A percentile compares a stretch with the other conserved stretches of the same genome.
Evolutionary conservation across 257 asterid genomes (phyloP).

Genomic region (Gardenia jasminoides): DNA sequence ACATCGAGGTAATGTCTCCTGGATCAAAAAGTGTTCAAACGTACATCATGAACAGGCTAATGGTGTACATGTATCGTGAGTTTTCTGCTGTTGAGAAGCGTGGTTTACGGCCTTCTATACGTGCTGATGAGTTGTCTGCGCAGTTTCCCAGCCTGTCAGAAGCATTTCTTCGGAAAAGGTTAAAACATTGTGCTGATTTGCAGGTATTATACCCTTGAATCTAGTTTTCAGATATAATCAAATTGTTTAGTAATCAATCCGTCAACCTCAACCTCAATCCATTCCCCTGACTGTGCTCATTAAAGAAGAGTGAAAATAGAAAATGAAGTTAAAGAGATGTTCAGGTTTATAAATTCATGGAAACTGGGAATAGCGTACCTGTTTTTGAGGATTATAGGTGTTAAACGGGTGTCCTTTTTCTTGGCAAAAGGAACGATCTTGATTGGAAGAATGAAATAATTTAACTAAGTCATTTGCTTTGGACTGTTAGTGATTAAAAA

Average conservation of each 20-base stretch:
- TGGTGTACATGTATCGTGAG: slow-evolving; percentile 87
- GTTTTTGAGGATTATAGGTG: not conserved
- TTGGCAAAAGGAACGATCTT: not conserved
- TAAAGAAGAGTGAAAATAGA: not conserved
- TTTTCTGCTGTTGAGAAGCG: slow-evolving; percentile 80
- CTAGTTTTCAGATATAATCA: not conserved
- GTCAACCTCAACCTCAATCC: no score
- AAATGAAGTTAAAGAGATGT: not conserved
- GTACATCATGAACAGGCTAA: slow-evolving; percentile 83
- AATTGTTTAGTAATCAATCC: not conserved
- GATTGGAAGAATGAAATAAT: not conserved
- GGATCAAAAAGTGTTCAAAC: slow-evolving; percentile 81
- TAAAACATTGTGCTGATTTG: slow-evolving; percentile 82
- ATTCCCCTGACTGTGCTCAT: no score
- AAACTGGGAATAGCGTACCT: not conserved
- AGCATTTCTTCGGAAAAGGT: slow-evolving; percentile 75
- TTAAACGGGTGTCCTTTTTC: not conserved
- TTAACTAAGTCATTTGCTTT: not conserved
- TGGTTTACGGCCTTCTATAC: slow-evolving; percentile 76
- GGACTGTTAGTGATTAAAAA: not conserved
- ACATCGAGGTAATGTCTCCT: slow-evolving; percentile 91
- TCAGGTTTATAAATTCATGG: not conserved
- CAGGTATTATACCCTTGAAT: slow-evolving; percentile 51
- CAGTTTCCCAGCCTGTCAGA: slow-evolving; percentile 84
- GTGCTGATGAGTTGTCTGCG: slow-evolving; percentile 70